phyloP scores from a whole-genome alignment of 306 rosid species.

The Lathyrus tuberosus region DNA sequence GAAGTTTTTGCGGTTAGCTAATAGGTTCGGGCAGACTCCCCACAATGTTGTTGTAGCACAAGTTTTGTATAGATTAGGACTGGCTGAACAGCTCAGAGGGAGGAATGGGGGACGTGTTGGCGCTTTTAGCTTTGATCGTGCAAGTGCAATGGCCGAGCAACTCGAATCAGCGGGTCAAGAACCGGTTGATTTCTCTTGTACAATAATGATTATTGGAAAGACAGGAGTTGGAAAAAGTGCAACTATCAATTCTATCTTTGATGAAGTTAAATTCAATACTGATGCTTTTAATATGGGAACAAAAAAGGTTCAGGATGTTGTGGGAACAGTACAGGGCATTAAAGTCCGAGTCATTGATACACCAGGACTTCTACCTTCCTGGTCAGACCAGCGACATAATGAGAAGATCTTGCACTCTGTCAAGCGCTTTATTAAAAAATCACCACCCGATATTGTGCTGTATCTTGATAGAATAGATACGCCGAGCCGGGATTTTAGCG shows the following conservation, averaged over 20 bases:
- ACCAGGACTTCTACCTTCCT: conserved; percentile 91
- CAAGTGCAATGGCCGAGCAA: conserved; percentile 98
- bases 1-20: conserved; percentile 87
- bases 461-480: conserved; percentile 93
- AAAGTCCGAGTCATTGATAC: conserved; percentile 94
- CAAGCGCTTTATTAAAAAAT: conserved; percentile 76
- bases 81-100: conserved; percentile 96
- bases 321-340: conserved; percentile 95
- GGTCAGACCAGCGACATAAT: conserved; percentile 82
- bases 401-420: conserved; percentile 88
- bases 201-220: conserved; percentile 97
- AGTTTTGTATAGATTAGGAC: conserved; percentile 92
- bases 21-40: conserved; percentile 98
- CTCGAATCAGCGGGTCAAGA: conserved; percentile 93
- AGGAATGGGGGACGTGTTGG: conserved; percentile 98
- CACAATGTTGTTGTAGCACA: conserved; percentile 98
- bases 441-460: conserved; percentile 93
- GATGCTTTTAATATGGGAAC: conserved; percentile 93
- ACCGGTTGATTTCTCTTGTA: conserved; percentile 92
- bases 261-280: conserved; percentile 80
- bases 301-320: conserved; percentile 92
- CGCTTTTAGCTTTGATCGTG: conserved; percentile 95
- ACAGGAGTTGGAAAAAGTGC: conserved; percentile 98
- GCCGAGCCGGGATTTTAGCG: conserved; percentile 92
- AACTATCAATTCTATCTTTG: conserved; percentile 94